Conservation (phyloP, 805 yeast genomes). For the Candida multigemmis region DNA sequence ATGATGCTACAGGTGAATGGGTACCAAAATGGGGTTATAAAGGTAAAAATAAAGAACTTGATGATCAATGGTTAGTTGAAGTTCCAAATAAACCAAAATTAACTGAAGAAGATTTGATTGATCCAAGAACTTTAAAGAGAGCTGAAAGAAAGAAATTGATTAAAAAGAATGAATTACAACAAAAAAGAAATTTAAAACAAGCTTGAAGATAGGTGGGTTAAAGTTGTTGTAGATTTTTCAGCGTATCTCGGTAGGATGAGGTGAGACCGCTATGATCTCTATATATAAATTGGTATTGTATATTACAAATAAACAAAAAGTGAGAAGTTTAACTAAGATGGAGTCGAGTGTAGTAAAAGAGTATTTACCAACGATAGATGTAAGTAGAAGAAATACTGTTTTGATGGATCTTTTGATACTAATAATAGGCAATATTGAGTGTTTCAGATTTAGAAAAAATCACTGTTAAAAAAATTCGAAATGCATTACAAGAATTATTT, state of each 20-base stretch:
- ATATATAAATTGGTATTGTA: too few relatives aligned
- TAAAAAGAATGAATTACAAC: slow-evolving; percentile 79
- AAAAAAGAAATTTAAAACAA: slow-evolving; percentile 60
- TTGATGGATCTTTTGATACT: slow-evolving; percentile 9
- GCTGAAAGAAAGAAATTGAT: slow-evolving; percentile 77
- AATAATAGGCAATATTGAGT: slow-evolving; percentile 54
- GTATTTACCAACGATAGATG: slow-evolving; percentile 59
- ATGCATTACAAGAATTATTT: slow-evolving; percentile 65
- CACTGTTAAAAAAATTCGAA: slow-evolving; percentile 62
- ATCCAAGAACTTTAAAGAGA: slow-evolving; percentile 78
- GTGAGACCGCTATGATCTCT: too few relatives aligned
- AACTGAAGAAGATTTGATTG: slow-evolving; percentile 53
- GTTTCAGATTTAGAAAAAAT: slow-evolving; percentile 63
- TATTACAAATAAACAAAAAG: too few relatives aligned
- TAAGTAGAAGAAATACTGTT: slow-evolving; percentile 15
- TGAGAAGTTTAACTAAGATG: too few relatives aligned
- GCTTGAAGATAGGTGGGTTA: background rate
- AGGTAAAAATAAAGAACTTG: slow-evolving; percentile 82
- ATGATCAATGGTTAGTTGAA: slow-evolving; percentile 93
- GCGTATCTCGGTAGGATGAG: too few relatives aligned
- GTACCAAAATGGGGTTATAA: slow-evolving; percentile 98
- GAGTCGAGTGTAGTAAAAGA: slow-evolving; percentile 10
- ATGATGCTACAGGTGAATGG: slow-evolving; percentile 90
- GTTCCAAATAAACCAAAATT: slow-evolving; percentile 64
- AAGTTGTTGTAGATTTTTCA: background rate